Evolutionary conservation across 768 basidiomycete species (phyloP).

Genomic region (Hericium erinaceus): DNA sequence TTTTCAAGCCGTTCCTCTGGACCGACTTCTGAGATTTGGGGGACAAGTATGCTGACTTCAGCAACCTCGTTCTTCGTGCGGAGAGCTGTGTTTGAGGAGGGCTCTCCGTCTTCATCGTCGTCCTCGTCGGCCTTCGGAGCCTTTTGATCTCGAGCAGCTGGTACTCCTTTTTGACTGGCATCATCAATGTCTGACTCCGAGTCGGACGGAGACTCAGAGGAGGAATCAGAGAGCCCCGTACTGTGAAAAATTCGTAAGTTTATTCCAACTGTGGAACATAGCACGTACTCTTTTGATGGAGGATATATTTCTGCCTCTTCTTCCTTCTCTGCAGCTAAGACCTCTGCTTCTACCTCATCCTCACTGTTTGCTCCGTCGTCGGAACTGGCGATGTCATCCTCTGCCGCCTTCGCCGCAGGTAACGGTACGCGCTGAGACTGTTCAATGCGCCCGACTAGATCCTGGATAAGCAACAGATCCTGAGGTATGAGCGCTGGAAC

Average conservation of each 20-base stretch:
- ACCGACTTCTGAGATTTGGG: slow-evolving; percentile 54
- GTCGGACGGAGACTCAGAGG: slow-evolving; percentile 27
- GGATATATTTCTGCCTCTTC: not conserved
- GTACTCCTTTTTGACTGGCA: not conserved
- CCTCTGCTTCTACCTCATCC: slow-evolving; percentile 63
- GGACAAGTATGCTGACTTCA: slow-evolving; percentile 50
- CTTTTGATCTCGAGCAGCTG: not conserved
- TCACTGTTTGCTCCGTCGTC: slow-evolving; percentile 46
- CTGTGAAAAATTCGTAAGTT: not conserved
- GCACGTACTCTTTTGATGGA: slow-evolving; percentile 1
- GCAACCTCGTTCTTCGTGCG: slow-evolving; percentile 64
- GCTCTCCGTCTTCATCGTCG: slow-evolving; percentile 50
- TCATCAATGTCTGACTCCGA: slow-evolving; percentile 24
- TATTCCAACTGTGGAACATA: not conserved
- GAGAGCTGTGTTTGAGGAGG: slow-evolving; percentile 30
- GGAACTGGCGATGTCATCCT: slow-evolving; percentile 46
- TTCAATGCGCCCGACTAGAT: slow-evolving; percentile 38
- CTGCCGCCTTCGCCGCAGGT: slow-evolving; percentile 16
- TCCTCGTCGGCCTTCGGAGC: slow-evolving; percentile 22
- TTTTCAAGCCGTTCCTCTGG: slow-evolving; percentile 58
- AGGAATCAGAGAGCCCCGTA: slow-evolving; percentile 20
- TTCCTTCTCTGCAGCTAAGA: slow-evolving; percentile 22
- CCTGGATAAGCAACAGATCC: slow-evolving; percentile 67
- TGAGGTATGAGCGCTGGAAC: slow-evolving; percentile 56
- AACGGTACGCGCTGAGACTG: not conserved